Evolutionary conservation across 1,139 yeast genomes (phyloP), one percentile per base, ranked within the genome.

Genomic region (Candida tropicalis): DNA sequence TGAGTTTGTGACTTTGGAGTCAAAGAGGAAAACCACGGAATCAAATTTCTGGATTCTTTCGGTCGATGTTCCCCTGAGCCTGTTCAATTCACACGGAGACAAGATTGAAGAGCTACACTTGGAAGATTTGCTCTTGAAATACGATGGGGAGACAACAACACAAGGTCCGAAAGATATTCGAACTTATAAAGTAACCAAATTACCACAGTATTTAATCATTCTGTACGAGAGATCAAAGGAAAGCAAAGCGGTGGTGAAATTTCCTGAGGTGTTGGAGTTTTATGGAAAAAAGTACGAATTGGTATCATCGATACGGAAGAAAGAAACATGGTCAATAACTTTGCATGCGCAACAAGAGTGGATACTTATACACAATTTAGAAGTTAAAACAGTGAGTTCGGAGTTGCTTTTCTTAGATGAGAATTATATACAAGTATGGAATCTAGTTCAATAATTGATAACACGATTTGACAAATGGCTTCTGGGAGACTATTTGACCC

Each of bases 361-460:
- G 95, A 52, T 73, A 3, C 80, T 77, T 46, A 70, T 87, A 10
- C 71, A 75, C 38, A 83, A 85, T 52, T 63, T 79, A 39, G 59
- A 63, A 11, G 74, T 80, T 1, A 69, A 65, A 31, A 59, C 59
- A 12, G 72, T 77, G 32, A 81, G 82, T 35, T 68, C 70, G 38
- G 90, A 84, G 50, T 65, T 86, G 40, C 55, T 87, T 41, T 83
- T 85, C 53, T 59, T 87, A 29, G 73, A 75, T 35, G 88, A 84
- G 50, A 76, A 80, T 37, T 81, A 79, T 59, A 64, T 87, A 33
- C 91, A 85, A 59, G 64, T 86, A 13, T 86, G 95, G 95, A 77
- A 79, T 52, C 23, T 25, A 43, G 13, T 38, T 32, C 39, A 48
- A 39, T 27, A 43, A 34, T 16, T 40, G 26, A 45, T 55, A 56